phyloP scores from a whole-genome alignment of 2,329 filamentous ascomycete genomes.

The Graphiopsis chlorocephala region DNA sequence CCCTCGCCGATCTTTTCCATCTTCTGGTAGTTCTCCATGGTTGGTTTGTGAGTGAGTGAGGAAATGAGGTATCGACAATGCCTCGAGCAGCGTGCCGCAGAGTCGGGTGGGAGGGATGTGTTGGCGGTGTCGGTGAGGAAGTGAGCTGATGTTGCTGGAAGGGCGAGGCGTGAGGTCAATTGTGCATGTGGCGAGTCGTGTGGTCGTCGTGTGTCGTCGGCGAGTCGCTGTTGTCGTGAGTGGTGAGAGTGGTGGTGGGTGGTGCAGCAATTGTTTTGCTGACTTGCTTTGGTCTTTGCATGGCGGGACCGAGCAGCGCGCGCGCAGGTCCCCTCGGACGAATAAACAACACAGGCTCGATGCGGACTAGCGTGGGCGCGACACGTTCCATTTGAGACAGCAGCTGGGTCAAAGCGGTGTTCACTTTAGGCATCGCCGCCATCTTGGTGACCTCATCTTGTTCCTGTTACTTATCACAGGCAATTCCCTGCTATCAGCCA shows the following conservation, averaged over 20 bases:
- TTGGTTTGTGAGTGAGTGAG: neutral
- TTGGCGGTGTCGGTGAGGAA: neutral
- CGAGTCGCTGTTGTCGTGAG: neutral
- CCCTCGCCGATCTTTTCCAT: constrained; percentile 96
- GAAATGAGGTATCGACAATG: neutral
- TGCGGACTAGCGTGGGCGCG: neutral
- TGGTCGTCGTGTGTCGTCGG: neutral
- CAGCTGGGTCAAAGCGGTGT: neutral
- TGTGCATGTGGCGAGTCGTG: neutral
- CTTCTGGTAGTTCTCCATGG: constrained; percentile 95
- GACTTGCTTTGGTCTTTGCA: neutral
- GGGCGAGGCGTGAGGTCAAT: neutral
- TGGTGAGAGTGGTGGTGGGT: neutral
- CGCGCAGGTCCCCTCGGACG: neutral
- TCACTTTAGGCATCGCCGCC: neutral
- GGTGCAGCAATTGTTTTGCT: neutral
- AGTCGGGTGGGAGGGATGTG: constrained; percentile 3
- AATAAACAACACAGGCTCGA: neutral
- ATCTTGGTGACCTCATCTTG: neutral
- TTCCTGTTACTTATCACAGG: neutral
- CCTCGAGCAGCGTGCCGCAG: neutral
- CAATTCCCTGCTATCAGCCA: neutral
- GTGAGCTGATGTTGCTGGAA: neutral
- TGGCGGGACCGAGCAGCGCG: neutral
- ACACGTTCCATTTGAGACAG: neutral